Evolutionary conservation across 352 stramenopile species (phyloP).

Genomic region (Phytophthora hybrid): DNA sequence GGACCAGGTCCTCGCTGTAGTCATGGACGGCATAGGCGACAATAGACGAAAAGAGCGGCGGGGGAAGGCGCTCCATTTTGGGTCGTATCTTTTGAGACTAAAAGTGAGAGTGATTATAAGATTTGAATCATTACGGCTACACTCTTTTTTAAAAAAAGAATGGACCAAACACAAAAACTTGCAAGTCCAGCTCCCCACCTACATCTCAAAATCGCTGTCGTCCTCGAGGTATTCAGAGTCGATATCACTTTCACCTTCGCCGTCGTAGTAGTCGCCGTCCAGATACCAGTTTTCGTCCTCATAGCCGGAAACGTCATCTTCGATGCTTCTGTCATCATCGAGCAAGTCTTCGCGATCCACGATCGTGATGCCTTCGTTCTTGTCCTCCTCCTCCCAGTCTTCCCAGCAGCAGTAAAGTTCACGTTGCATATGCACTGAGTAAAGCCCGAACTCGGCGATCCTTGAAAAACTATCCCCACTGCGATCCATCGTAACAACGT

Average conservation of each 20-base stretch:
- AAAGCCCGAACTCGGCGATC: conserved; percentile 33
- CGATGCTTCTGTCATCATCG: background rate
- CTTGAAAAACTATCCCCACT: conserved; percentile 11
- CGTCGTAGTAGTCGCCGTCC: background rate
- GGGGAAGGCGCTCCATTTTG: conserved; percentile 32
- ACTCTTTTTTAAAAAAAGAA: no score
- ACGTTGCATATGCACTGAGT: conserved; percentile 3
- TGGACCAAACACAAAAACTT: no score
- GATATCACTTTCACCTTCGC: background rate
- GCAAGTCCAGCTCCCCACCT: background rate
- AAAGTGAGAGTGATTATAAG: background rate
- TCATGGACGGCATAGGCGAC: conserved; percentile 41
- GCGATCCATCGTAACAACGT: conserved; percentile 18
- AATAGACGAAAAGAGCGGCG: conserved; percentile 36
- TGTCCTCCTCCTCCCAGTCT: conserved; percentile 6
- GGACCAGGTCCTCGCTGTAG: conserved; percentile 26
- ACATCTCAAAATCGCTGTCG: conserved; percentile 5
- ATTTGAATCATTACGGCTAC: background rate
- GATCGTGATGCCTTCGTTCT: background rate
- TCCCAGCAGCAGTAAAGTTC: conserved; percentile 23
- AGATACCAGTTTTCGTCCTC: background rate
- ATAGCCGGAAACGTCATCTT: background rate
- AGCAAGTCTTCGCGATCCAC: conserved; percentile 3
- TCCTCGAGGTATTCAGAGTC: background rate
- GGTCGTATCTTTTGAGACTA: background rate